phyloP scores from a whole-genome alignment of 371 early-diverging fungal species.

The Mucor lusitanicus region DNA sequence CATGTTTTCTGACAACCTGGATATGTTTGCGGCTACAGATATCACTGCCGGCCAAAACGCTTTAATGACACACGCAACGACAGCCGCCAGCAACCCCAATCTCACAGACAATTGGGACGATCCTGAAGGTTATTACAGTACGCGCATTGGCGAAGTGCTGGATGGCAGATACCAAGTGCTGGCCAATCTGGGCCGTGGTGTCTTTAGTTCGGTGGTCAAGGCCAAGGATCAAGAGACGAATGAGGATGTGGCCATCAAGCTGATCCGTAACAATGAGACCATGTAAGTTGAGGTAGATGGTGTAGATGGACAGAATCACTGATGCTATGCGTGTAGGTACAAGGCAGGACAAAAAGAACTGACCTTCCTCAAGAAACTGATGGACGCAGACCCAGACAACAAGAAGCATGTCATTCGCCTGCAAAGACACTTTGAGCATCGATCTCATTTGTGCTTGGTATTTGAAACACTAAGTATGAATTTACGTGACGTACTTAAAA shows the following conservation, averaged over 20 bases:
- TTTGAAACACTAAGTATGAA: constrained; percentile 94
- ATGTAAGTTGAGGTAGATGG: constrained; percentile 61
- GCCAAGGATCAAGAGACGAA: constrained; percentile 74
- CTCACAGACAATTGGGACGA: constrained; percentile 94
- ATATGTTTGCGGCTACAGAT: constrained; percentile 48
- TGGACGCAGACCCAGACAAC: constrained; percentile 82
- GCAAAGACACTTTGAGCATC: constrained; percentile 85
- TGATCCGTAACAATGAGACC: constrained; percentile 92
- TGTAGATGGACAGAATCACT: neutral
- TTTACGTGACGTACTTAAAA: constrained; percentile 89
- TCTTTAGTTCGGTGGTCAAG: constrained; percentile 92
- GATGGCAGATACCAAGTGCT: constrained; percentile 87
- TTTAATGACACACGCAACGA: constrained; percentile 5
- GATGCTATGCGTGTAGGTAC: constrained; percentile 54
- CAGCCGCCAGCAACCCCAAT: constrained; percentile 49
- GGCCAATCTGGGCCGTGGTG: constrained; percentile 89
- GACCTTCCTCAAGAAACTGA: constrained; percentile 80
- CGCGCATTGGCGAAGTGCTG: constrained; percentile 80
- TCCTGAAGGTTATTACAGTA: constrained; percentile 94
- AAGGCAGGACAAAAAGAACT: constrained; percentile 93
- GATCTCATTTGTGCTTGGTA: constrained; percentile 90
- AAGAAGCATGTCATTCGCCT: constrained; percentile 88
- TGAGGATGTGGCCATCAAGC: constrained; percentile 93
- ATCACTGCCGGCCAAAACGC: constrained; percentile 29
- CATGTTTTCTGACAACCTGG: constrained; percentile 77